Evolutionary conservation across 2,329 filamentous ascomycete species (phyloP).

Genomic region (Dactylellina haptotyla): DNA sequence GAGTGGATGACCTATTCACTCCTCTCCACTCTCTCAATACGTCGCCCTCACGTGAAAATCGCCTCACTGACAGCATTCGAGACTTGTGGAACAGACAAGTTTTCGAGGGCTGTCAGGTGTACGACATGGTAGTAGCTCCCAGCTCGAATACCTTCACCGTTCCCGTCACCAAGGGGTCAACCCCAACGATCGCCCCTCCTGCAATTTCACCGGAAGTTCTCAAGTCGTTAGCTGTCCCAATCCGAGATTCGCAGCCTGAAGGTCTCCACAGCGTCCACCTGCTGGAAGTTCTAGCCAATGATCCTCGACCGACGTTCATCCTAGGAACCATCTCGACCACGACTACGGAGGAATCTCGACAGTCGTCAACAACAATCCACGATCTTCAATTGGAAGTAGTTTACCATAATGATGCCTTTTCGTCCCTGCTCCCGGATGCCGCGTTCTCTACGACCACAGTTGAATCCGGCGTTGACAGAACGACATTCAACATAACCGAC

Average conservation of each 20-base stretch:
- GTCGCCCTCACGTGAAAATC: conserved; percentile 3
- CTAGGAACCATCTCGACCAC: conserved; percentile 35
- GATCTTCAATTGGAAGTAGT: conserved; percentile 44
- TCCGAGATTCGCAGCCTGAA: conserved; percentile 33
- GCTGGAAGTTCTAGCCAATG: conserved; percentile 38
- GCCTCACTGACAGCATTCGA: conserved; percentile 24
- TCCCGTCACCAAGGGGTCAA: background rate
- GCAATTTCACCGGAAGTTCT: conserved; percentile 2
- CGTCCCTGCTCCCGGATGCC: conserved; percentile 38
- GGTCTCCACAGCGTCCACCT: conserved; percentile 25
- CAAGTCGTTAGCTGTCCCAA: conserved; percentile 37
- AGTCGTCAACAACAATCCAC: conserved; percentile 49
- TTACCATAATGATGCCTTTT: conserved; percentile 49
- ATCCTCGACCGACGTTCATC: conserved; percentile 46
- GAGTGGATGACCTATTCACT: conserved; percentile 31
- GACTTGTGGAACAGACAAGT: conserved; percentile 16
- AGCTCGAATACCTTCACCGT: conserved; percentile 24
- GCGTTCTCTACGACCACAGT: conserved; percentile 43
- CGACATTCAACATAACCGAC: conserved; percentile 48
- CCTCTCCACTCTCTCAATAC: conserved; percentile 33
- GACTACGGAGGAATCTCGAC: conserved; percentile 11
- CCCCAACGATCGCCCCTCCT: conserved; percentile 1
- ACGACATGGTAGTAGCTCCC: conserved; percentile 38
- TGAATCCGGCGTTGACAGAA: conserved; percentile 20
- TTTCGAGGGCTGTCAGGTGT: conserved; percentile 17